These are phyloP conservation scores for Pachyrhizus erosus DNA, from an alignment of 306 rosid genomes.

Conservation along the genomic window DNA sequence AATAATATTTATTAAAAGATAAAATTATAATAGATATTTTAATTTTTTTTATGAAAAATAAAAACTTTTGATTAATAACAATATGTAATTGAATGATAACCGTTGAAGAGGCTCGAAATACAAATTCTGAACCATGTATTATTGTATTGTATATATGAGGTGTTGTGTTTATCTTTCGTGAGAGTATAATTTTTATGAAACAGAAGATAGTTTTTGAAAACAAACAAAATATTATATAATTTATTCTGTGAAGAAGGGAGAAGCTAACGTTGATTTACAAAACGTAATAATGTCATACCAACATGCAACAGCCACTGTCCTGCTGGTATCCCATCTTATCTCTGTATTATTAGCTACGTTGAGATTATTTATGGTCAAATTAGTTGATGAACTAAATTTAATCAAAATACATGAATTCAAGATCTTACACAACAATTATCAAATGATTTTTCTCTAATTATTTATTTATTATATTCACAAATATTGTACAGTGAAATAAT, in stretches of 20 bases:
- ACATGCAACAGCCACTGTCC: background rate
- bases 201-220: background rate
- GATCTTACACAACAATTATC: no score
- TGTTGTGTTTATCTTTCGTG: background rate
- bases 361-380: background rate
- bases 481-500: no score
- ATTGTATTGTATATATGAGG: background rate
- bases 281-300: slow-evolving; percentile 4
- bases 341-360: background rate
- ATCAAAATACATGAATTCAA: no score
- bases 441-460: no score
- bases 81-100: no score
- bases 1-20: no score
- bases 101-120: no score
- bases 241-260: background rate
- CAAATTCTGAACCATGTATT: no score
- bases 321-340: background rate
- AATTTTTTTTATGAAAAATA: no score
- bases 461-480: no score
- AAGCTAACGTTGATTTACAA: background rate
- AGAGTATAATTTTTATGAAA: background rate
- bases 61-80: no score
- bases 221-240: background rate
- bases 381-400: background rate
- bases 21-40: no score